Conservation (phyloP, 1,284 basidiomycete species). For the Cryptococcus sp. region DNA sequence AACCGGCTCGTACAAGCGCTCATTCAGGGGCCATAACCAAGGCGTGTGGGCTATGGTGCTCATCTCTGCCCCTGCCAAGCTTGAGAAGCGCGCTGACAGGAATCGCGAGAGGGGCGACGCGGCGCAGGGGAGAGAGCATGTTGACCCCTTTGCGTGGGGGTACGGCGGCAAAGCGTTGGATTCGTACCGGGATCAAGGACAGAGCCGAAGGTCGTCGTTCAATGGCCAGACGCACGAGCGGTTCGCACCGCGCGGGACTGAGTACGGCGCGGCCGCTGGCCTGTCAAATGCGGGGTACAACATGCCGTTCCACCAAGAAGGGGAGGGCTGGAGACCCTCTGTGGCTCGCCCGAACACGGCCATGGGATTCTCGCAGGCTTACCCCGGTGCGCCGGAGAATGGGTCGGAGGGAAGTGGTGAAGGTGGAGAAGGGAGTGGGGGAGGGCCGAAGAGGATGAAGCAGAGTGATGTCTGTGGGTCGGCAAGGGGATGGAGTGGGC, state of each 20-base stretch:
- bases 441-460: constrained; percentile 11
- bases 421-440: background rate
- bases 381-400: too few relatives aligned
- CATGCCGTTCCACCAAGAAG: too few relatives aligned
- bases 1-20: constrained; percentile 72
- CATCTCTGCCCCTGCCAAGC: constrained; percentile 42
- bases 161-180: constrained; percentile 9
- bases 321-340: too few relatives aligned
- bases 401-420: too few relatives aligned
- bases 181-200: constrained; percentile 25
- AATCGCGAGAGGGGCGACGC: background rate
- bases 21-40: constrained; percentile 76
- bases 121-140: background rate
- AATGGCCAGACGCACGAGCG: constrained; percentile 11
- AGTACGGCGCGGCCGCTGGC: too few relatives aligned
- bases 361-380: constrained; percentile 9
- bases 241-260: constrained; percentile 7
- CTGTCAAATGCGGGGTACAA: too few relatives aligned
- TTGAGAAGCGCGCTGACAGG: background rate
- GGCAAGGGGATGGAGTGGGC: constrained; percentile 61
- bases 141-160: background rate
- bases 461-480: constrained; percentile 63
- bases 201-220: constrained; percentile 24
- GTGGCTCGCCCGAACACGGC: constrained; percentile 11
- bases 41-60: constrained; percentile 93